These are phyloP conservation scores for Penicillium canariense DNA, from an alignment of 495 filamentous ascomycete genomes.

Conservation along the genomic window DNA sequence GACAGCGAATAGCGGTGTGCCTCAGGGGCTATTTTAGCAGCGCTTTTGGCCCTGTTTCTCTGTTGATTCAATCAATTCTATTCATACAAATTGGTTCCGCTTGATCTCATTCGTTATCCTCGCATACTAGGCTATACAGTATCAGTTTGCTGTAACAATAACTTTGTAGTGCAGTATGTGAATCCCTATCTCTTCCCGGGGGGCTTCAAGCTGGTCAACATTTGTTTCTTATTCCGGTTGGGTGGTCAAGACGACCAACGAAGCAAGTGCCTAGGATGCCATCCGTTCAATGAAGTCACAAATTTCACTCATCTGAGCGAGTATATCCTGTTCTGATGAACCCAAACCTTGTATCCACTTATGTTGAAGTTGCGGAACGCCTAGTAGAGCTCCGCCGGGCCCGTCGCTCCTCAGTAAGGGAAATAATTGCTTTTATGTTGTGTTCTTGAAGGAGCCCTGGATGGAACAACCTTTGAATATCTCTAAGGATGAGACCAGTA, in stretches of 20 bases:
- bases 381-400: background rate
- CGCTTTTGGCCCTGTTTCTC: too few species aligned
- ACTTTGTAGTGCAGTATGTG: too few species aligned
- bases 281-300: conserved; percentile 11
- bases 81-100: too few species aligned
- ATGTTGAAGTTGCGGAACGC: background rate
- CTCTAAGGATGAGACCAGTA: conserved; percentile 34
- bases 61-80: too few species aligned
- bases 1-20: too few species aligned
- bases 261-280: background rate
- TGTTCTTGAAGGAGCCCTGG: conserved; percentile 26
- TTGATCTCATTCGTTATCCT: too few species aligned
- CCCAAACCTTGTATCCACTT: conserved; percentile 39
- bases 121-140: too few species aligned
- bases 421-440: conserved; percentile 34
- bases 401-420: background rate
- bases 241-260: background rate
- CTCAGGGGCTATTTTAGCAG: too few species aligned
- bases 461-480: conserved; percentile 25
- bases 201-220: background rate
- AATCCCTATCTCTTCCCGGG: background rate
- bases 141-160: too few species aligned
- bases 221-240: background rate
- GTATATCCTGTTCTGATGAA: background rate
- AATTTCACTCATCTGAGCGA: background rate